Evolutionary conservation across 2,329 filamentous ascomycete species (phyloP).

Genomic region (Sarocladium brachiariae): DNA sequence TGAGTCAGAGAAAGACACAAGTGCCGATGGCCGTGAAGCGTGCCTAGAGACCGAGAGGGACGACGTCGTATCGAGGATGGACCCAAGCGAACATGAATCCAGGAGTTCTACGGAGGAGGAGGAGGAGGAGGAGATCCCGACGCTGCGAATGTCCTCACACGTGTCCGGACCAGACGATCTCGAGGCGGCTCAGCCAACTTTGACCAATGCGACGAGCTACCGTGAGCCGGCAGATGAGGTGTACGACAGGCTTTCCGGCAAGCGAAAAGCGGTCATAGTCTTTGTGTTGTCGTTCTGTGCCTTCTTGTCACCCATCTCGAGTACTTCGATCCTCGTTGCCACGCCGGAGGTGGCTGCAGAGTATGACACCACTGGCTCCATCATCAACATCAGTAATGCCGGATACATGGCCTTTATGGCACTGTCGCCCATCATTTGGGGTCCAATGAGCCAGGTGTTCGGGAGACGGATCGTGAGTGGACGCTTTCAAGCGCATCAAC

Average conservation of each 20-base stretch:
- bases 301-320: constrained; percentile 69
- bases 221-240: constrained; percentile 36
- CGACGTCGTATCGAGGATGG: neutral
- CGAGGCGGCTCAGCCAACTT: constrained; percentile 13
- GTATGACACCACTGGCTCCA: constrained; percentile 57
- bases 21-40: neutral
- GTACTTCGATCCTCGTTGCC: constrained; percentile 65
- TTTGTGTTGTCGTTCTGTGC: constrained; percentile 65
- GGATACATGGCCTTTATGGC: constrained; percentile 72
- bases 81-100: neutral
- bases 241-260: constrained; percentile 58
- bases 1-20: neutral
- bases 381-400: constrained; percentile 70
- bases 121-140: neutral
- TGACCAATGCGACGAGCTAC: constrained; percentile 15
- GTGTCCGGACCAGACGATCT: constrained; percentile 24
- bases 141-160: constrained; percentile 19
- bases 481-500: neutral
- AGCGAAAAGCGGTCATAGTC: constrained; percentile 61
- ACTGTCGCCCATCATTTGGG: constrained; percentile 62
- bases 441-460: constrained; percentile 61
- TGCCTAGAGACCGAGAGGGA: neutral
- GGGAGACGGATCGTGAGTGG: constrained; percentile 48
- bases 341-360: constrained; percentile 65
- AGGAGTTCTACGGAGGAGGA: neutral